Percentiles rank a stretch among this genome's conserved stretches.
phyloP scores from a whole-genome alignment of 208 protist species.

The Lotmaria passim region DNA sequence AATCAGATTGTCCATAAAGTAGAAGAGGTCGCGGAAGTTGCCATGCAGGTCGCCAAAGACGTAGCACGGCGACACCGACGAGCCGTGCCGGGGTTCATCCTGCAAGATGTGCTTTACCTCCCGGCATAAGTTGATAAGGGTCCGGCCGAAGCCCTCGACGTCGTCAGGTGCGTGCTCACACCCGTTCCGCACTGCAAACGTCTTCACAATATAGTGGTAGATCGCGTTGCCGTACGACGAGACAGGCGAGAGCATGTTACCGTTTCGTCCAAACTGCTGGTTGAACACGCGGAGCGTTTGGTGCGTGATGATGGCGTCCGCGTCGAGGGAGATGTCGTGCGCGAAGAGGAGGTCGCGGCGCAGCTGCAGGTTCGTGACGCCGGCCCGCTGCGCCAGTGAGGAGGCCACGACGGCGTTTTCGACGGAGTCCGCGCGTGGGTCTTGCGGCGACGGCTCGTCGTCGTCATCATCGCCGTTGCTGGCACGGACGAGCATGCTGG shows the following conservation, averaged over 20 bases:
- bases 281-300: slow-evolving; percentile 83
- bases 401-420: slow-evolving; percentile 28
- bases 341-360: slow-evolving; percentile 45
- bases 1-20: slow-evolving; percentile 93
- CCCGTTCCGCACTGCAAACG: slow-evolving; percentile 82
- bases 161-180: slow-evolving; percentile 79
- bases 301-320: slow-evolving; percentile 81
- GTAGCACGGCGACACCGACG: slow-evolving; percentile 87
- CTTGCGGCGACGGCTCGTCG: slow-evolving; percentile 47
- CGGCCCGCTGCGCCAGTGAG: slow-evolving; percentile 51
- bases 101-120: slow-evolving; percentile 75
- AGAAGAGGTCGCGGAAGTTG: slow-evolving; percentile 94
- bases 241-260: slow-evolving; percentile 54
- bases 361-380: slow-evolving; percentile 52
- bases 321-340: slow-evolving; percentile 72
- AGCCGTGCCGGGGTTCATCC: slow-evolving; percentile 75
- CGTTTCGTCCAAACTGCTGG: slow-evolving; percentile 57
- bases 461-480: slow-evolving; percentile 18
- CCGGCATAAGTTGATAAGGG: slow-evolving; percentile 75
- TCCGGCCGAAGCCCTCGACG: slow-evolving; percentile 84
- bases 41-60: slow-evolving; percentile 96
- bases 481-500: slow-evolving; percentile 27
- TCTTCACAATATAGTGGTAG: slow-evolving; percentile 89
- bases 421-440: slow-evolving; percentile 35
- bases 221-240: slow-evolving; percentile 79